Base-by-base conservation (phyloP, 2,329 filamentous ascomycete species). In the Nectriaceae sp. region DNA sequence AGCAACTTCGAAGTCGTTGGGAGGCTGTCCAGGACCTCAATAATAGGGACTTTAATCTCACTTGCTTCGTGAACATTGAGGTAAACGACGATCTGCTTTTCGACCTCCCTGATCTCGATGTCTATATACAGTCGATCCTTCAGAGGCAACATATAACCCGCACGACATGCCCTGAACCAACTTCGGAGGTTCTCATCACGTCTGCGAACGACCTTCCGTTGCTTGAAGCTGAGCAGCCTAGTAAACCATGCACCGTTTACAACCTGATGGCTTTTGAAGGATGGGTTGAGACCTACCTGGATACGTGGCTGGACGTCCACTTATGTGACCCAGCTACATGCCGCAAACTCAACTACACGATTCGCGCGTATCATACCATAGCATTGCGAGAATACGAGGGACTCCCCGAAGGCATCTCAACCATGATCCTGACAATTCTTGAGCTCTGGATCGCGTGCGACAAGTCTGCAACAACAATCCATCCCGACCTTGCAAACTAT, bases 381-480 rank as follows among this genome's bases (percentile, higher is more conserved):
- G 70, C 70, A 0, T 41, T 38, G 1, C 0, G 2, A 1, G n/a
- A 36, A 0, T 82, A 82, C 41, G 2, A 41, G 0, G 54, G 42
- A 0, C 70, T 72, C 11, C 74, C 80, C 0, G 71, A 76, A 47
- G 65, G 61, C 2, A 54, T 67, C 0, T 85, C 82, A 0, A 44
- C 73, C 3, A 82, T 83, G 75, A 50, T 80, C 3, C 65, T 85
- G 2, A 80, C 75, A 0, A 56, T 78, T 1, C 51, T 82, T 8
- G 78, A 83, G 44, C 56, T 85, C 1, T 85, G 82, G 82, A 60
- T 79, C 11, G 77, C 76, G 1, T 72, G 75, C 29, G 83, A 87
- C 50, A 75, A 67, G 42, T 67, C 69, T 2, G 75, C 75, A 1
- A 65, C 70, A 2, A 13, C 46, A 1, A 46, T 65, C 0, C 66